Conservation (phyloP, 495 filamentous ascomycete genomes). For the Hypomontagnella submonticulosa region DNA sequence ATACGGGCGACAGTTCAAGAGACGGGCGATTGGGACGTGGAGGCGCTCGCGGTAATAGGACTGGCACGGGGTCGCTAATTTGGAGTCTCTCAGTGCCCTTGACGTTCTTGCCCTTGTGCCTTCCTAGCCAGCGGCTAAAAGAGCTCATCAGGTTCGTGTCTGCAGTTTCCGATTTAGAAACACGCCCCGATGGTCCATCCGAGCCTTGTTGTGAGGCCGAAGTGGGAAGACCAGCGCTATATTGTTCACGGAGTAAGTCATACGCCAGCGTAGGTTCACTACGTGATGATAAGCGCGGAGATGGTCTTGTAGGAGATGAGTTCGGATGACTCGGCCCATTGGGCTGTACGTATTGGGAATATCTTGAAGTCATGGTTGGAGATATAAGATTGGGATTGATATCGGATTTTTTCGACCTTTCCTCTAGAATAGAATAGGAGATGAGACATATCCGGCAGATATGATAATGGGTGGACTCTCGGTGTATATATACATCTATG, state of each 20-base stretch:
- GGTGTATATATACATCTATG: too few relatives aligned
- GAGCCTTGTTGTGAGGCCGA: not conserved
- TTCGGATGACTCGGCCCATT: not conserved
- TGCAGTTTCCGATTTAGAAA: conserved; percentile 9
- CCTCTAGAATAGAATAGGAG: too few relatives aligned
- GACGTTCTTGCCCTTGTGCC: conserved; percentile 3
- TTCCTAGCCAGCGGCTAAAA: conserved; percentile 32
- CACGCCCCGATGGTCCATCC: conserved; percentile 2
- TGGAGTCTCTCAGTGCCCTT: conserved; percentile 7
- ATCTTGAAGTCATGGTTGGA: conserved; percentile 24
- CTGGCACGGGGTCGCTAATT: conserved; percentile 15
- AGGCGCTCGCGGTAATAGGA: not conserved
- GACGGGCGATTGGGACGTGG: not conserved
- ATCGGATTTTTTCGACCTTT: not conserved
- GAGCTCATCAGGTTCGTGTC: conserved; percentile 5
- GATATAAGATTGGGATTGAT: not conserved
- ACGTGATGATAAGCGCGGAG: not conserved
- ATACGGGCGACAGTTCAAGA: not conserved
- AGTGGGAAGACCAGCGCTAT: not conserved
- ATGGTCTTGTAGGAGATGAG: not conserved
- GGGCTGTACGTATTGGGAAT: conserved; percentile 4
- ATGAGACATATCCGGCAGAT: not conserved
- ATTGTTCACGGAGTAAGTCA: not conserved
- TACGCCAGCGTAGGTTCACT: conserved; percentile 39
- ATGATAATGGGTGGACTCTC: too few relatives aligned